These are phyloP conservation scores for Russula compacta DNA, from an alignment of 768 basidiomycete genomes.

Conservation along the genomic window DNA sequence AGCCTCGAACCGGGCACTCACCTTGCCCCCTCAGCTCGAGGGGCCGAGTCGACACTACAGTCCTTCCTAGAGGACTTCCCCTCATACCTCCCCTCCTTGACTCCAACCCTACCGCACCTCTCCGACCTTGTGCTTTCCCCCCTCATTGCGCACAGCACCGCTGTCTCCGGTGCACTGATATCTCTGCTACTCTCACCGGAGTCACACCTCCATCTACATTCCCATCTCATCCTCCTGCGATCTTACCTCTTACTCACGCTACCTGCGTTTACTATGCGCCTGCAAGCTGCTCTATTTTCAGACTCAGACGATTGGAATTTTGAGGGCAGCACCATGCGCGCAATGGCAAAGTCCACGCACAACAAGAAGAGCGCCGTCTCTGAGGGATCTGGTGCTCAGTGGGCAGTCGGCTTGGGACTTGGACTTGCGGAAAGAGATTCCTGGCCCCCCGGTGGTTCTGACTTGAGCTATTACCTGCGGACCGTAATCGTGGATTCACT, in stretches of 20 bases:
- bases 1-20: constrained; percentile 56
- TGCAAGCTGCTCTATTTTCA: constrained; percentile 67
- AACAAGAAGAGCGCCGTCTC: neutral
- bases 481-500: constrained; percentile 82
- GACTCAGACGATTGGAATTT: constrained; percentile 44
- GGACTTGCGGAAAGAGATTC: constrained; percentile 61
- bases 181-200: constrained; percentile 53
- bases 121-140: constrained; percentile 53
- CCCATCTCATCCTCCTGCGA: constrained; percentile 59
- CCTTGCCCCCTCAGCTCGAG: constrained; percentile 22
- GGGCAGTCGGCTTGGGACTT: constrained; percentile 68
- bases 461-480: constrained; percentile 73
- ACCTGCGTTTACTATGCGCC: constrained; percentile 61
- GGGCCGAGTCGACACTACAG: constrained; percentile 28
- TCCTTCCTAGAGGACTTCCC: constrained; percentile 55
- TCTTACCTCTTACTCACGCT: constrained; percentile 70
- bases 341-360: constrained; percentile 15
- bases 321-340: constrained; percentile 15
- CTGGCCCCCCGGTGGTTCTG: constrained; percentile 85
- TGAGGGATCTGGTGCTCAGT: constrained; percentile 20
- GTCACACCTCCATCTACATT: constrained; percentile 56
- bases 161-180: constrained; percentile 59
- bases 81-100: constrained; percentile 44
- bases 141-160: constrained; percentile 50
- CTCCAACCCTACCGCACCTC: constrained; percentile 55